Percentiles rank a stretch among this genome's conserved stretches.
Conservation (phyloP, 768 basidiomycete genomes). For the Psilocybe azurescens region DNA sequence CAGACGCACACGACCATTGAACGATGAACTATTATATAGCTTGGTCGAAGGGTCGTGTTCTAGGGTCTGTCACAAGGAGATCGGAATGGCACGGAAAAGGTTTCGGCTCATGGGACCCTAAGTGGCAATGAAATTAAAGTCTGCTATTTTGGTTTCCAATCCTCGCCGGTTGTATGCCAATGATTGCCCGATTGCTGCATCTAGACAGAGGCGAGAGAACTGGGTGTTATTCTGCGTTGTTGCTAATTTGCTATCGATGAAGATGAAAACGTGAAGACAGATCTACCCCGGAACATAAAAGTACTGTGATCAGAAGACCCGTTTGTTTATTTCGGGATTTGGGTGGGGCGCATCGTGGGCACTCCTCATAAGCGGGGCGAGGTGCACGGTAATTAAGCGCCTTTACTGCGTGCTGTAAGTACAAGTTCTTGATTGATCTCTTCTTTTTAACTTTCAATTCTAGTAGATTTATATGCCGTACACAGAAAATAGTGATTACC, state of each 20-base stretch:
- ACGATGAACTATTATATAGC: constrained; percentile 13
- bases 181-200: neutral
- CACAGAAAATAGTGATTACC: too few species aligned
- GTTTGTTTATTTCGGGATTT: neutral
- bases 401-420: neutral
- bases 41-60: constrained; percentile 19
- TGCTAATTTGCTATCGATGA: neutral
- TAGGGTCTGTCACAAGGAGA: constrained; percentile 29
- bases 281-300: constrained; percentile 9
- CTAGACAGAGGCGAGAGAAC: constrained; percentile 10
- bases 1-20: constrained; percentile 34
- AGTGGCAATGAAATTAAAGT: constrained; percentile 10
- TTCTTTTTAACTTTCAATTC: too few species aligned
- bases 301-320: neutral
- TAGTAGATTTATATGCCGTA: too few species aligned
- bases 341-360: neutral
- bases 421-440: neutral
- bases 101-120: constrained; percentile 18
- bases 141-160: constrained; percentile 8
- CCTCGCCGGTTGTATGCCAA: neutral
- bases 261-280: neutral
- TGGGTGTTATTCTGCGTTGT: neutral
- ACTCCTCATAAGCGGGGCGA: neutral
- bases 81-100: constrained; percentile 40
- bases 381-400: neutral